These are phyloP conservation scores for Rhizopus delemar DNA, from an alignment of 371 early-diverging fungal species.

Conservation along the genomic window DNA sequence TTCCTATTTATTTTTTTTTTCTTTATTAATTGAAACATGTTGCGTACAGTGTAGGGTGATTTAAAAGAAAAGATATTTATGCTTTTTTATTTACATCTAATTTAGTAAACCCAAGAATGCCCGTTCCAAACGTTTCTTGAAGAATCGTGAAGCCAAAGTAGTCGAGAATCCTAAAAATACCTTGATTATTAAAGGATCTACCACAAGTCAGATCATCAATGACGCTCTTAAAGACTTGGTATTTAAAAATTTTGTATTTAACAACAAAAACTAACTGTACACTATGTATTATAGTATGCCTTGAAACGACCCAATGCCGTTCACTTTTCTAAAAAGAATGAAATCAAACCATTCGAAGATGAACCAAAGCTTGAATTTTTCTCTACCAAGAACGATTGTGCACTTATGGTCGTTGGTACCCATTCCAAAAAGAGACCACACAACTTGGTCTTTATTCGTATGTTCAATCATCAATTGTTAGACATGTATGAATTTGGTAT, in stretches of 20 bases:
- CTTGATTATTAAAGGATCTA: constrained; percentile 84
- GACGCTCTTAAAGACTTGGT: constrained; percentile 90
- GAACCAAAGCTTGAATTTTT: constrained; percentile 89
- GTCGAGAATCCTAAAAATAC: constrained; percentile 90
- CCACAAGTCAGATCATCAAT: constrained; percentile 82
- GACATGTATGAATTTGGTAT: constrained; percentile 96
- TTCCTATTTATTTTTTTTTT: constrained; percentile 1
- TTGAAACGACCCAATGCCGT: constrained; percentile 90
- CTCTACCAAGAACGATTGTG: constrained; percentile 91
- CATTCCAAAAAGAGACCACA: constrained; percentile 97
- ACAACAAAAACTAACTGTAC: neutral
- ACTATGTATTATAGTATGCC: constrained; percentile 61
- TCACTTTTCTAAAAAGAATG: constrained; percentile 91
- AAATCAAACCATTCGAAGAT: constrained; percentile 95
- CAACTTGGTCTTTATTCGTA: constrained; percentile 86
- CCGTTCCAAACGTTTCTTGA: constrained; percentile 80
- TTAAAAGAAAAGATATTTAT: neutral
- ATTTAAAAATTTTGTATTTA: constrained; percentile 22
- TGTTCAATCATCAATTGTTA: constrained; percentile 89
- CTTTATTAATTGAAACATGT: constrained; percentile 26
- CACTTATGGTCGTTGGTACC: constrained; percentile 84
- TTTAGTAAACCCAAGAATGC: constrained; percentile 80
- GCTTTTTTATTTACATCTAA: neutral
- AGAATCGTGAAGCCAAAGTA: constrained; percentile 88
- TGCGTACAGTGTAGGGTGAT: constrained; percentile 51